These are phyloP conservation scores for Zalaria obscura DNA, from an alignment of 2,329 filamentous ascomycete genomes.

Conservation along the genomic window DNA sequence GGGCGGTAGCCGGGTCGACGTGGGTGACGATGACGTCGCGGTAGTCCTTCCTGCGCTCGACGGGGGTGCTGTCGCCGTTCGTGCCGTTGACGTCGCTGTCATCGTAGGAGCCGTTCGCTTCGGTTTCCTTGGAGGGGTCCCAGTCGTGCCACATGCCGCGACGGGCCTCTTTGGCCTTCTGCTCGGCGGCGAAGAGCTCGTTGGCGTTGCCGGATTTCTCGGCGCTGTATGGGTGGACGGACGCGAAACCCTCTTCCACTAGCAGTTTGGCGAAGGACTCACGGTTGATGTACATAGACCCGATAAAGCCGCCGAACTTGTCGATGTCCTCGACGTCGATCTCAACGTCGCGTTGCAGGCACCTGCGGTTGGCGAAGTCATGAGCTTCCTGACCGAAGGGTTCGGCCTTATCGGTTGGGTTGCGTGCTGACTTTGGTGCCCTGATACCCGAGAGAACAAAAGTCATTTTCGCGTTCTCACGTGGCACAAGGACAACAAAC, in stretches of 20 bases:
- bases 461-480: conserved; percentile 87
- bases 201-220: conserved; percentile 84
- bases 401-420: conserved; percentile 68
- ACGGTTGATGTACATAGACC: conserved; percentile 80
- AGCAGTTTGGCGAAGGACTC: conserved; percentile 91
- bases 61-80: conserved; percentile 36
- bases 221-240: conserved; percentile 86
- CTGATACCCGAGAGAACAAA: conserved; percentile 89
- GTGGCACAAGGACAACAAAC: conserved; percentile 82
- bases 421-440: conserved; percentile 73
- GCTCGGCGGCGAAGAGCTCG: conserved; percentile 77
- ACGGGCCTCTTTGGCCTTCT: conserved; percentile 73
- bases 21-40: conserved; percentile 87
- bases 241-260: conserved; percentile 84
- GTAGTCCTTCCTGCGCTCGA: conserved; percentile 70
- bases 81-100: conserved; percentile 33
- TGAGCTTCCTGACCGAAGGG: conserved; percentile 91
- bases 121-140: conserved; percentile 75
- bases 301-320: conserved; percentile 96
- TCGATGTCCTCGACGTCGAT: conserved; percentile 91
- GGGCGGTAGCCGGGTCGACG: conserved; percentile 61
- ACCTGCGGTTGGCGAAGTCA: conserved; percentile 76
- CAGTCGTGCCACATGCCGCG: conserved; percentile 91
- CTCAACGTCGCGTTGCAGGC: conserved; percentile 89
- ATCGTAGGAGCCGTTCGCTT: conserved; percentile 27